Evolutionary conservation across 176 grass and related monocot species (phyloP).

Genomic region (Carex cristatella): DNA sequence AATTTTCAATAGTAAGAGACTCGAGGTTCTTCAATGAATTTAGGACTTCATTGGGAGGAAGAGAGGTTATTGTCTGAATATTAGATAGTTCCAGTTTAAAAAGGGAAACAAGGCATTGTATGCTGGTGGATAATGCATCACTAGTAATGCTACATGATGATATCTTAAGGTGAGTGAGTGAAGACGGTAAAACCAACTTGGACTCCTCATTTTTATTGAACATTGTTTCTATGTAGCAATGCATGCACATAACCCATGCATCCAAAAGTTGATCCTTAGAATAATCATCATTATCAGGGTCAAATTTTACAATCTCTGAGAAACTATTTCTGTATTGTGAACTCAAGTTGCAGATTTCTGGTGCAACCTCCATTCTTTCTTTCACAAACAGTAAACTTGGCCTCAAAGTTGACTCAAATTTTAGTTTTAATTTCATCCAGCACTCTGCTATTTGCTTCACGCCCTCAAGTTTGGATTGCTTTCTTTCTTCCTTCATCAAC

Average conservation of each 20-base stretch:
- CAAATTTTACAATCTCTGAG: too few relatives aligned
- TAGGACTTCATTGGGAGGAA: background rate
- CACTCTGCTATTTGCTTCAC: too few relatives aligned
- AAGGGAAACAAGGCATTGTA: background rate
- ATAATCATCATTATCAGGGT: too few relatives aligned
- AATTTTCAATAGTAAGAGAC: background rate
- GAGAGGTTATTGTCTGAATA: background rate
- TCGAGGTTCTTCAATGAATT: background rate
- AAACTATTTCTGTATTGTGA: too few relatives aligned
- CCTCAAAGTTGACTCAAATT: too few relatives aligned
- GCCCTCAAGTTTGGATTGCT: background rate
- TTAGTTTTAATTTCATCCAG: too few relatives aligned
- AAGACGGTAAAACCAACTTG: background rate
- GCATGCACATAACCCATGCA: too few relatives aligned
- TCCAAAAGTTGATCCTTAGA: too few relatives aligned
- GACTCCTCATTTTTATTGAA: background rate
- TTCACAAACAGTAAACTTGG: too few relatives aligned
- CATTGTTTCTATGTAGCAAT: too few relatives aligned
- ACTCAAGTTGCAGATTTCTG: too few relatives aligned
- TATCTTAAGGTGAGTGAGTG: background rate
- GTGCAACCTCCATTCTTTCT: too few relatives aligned
- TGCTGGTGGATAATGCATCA: background rate
- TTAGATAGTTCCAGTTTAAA: background rate
- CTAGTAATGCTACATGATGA: background rate
- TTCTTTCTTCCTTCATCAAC: background rate